A percentile compares a stretch with the other conserved stretches of the same genome.
phyloP scores from a whole-genome alignment of 1,284 basidiomycete genomes.

The Austroboletus novae-zelandiae region DNA sequence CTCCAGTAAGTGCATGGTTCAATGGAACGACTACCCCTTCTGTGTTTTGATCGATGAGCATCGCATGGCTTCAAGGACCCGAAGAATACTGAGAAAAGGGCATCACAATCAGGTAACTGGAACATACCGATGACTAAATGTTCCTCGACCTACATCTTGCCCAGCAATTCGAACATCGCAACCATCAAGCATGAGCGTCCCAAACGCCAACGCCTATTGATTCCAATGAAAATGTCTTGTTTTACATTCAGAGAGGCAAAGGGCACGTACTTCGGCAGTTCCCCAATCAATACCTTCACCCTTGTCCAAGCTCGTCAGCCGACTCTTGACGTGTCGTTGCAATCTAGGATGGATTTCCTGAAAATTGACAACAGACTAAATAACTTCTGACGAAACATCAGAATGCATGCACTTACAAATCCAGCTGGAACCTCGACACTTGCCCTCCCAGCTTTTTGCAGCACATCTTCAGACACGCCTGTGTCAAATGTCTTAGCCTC shows the following conservation, averaged over 20 bases:
- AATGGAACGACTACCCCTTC: conserved; percentile 78
- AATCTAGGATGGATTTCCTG: conserved; percentile 80
- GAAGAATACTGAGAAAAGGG: neutral
- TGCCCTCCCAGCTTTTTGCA: conserved; percentile 61
- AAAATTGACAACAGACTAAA: neutral
- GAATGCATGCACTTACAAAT: conserved; percentile 56
- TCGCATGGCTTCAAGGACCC: conserved; percentile 61
- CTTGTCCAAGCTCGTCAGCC: conserved; percentile 69
- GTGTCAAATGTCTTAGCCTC: conserved; percentile 65
- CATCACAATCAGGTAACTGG: neutral
- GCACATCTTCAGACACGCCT: conserved; percentile 52
- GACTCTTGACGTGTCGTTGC: conserved; percentile 74
- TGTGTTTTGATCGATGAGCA: conserved; percentile 84
- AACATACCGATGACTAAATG: conserved; percentile 78
- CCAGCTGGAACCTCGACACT: conserved; percentile 70
- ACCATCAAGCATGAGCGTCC: conserved; percentile 77
- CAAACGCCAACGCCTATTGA: conserved; percentile 75
- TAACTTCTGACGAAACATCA: neutral
- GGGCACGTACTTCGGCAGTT: conserved; percentile 68
- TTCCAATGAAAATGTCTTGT: neutral
- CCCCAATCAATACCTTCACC: conserved; percentile 81
- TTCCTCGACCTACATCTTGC: conserved; percentile 88
- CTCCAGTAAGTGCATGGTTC: conserved; percentile 57
- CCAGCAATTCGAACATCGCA: conserved; percentile 83
- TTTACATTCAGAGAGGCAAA: neutral